These are phyloP conservation scores for Petasospora fabianii DNA, from an alignment of 1,139 yeast species.

Conservation along the genomic window DNA sequence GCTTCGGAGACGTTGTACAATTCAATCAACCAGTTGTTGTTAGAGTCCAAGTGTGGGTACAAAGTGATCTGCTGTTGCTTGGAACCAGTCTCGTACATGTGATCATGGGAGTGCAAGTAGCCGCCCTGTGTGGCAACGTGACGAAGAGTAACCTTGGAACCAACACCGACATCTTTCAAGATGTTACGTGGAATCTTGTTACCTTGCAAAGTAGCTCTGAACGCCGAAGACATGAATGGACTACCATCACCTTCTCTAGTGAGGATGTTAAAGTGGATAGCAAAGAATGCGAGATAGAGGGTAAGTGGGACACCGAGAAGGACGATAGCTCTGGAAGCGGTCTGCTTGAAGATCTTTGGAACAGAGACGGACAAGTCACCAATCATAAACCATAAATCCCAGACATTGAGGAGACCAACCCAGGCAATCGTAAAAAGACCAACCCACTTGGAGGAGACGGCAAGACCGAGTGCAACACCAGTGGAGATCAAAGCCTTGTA, in stretches of 20 bases:
- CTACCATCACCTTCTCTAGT: constrained; percentile 81
- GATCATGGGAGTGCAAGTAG: constrained; percentile 88
- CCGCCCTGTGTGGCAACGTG: constrained; percentile 91
- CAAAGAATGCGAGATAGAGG: constrained; percentile 71
- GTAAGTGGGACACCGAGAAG: constrained; percentile 67
- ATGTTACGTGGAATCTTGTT: constrained; percentile 66
- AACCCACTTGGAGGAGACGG: constrained; percentile 92
- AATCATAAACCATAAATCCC: constrained; percentile 81
- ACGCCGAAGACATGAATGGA: constrained; percentile 85
- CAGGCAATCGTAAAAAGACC: constrained; percentile 93
- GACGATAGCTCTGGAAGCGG: constrained; percentile 50
- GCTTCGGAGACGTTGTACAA: constrained; percentile 49
- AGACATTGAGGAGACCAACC: constrained; percentile 74
- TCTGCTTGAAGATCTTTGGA: constrained; percentile 48
- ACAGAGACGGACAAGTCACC: constrained; percentile 77
- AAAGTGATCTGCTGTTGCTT: constrained; percentile 92
- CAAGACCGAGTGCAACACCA: constrained; percentile 83
- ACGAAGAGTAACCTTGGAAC: constrained; percentile 74
- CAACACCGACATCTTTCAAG: constrained; percentile 81
- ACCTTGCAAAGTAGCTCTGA: constrained; percentile 74
- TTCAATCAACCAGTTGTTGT: constrained; percentile 84
- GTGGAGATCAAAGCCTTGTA: constrained; percentile 66
- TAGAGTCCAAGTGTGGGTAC: constrained; percentile 87
- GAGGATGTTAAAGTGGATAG: constrained; percentile 72
- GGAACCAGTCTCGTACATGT: constrained; percentile 85